Base-by-base conservation (phyloP, 441 rosid genomes). In the Pelargonium cotyledonis region DNA sequence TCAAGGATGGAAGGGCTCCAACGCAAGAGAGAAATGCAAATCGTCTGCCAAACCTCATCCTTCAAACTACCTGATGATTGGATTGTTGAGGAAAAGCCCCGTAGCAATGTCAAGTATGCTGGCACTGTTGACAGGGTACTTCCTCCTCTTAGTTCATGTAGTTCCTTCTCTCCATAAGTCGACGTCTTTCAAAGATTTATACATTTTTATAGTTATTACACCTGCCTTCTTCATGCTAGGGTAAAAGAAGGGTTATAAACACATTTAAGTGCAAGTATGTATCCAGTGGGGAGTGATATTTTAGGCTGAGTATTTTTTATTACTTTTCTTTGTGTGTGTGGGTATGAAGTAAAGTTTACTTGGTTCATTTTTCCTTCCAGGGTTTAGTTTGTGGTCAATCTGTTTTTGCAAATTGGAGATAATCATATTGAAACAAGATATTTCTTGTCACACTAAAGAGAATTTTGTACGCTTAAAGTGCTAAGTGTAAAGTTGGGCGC, bases 1-100 rank as follows among this genome's bases (percentile, higher is more conserved):
- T 11, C 62, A 46, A 46, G 51, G 12, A 10, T 53, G 60, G 60
- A 12, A 53, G 60, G 15, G 11, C 65, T 29, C 65, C 65, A 10
- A 11, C 40, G 40, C 6, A 61, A 11, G 15, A 61, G 16, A 61
- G 65, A 61, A 26, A 61, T 76, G 77, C 81, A 65, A 41, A 72
- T 67, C 47, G n/a, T 67, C 29, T 74, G 63, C 53, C n/a, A 70
- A n/a, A 26, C 47, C 29, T 63, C 79, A 19, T 6, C 67, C 31
- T 83, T 86, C 60, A 70, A 72, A 68, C 82, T 85, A 68, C 89
- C 86, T 3, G 69, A 70, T 68, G 80, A 80, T 74, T 88, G 93
- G 93, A 18, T 62, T 0, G 80, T 85, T 62, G 78, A 79, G 65
- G 80, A 75, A 76, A 72, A 62, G 77, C 83, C 73, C 5, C 78